phyloP scores from a whole-genome alignment of 2,329 filamentous ascomycete genomes.

The Lasiodiplodia sp. region DNA sequence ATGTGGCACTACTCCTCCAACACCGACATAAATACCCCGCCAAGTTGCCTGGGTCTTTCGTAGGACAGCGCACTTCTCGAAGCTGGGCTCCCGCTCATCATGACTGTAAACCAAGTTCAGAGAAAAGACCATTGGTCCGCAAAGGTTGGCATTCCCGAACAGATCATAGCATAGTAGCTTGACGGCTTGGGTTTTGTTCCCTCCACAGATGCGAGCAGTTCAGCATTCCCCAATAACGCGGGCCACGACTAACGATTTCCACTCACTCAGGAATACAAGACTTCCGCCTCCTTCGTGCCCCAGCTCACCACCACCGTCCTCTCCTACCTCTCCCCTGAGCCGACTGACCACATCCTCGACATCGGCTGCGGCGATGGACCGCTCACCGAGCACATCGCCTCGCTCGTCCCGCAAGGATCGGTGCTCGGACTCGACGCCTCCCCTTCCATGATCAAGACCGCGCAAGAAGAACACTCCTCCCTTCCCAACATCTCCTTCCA shows the following conservation, averaged over 20 bases:
- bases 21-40: constrained; percentile 23
- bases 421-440: constrained; percentile 53
- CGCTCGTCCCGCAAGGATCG: constrained; percentile 43
- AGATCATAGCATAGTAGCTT: background rate
- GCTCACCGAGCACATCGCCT: constrained; percentile 50
- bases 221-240: background rate
- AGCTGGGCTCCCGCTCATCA: background rate
- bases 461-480: constrained; percentile 35
- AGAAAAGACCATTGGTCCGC: constrained; percentile 28
- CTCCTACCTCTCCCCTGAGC: constrained; percentile 45
- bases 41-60: background rate
- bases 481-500: constrained; percentile 38
- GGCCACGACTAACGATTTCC: background rate
- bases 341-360: constrained; percentile 49
- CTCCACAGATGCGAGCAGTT: background rate
- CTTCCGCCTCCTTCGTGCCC: constrained; percentile 51
- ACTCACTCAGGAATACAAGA: constrained; percentile 40
- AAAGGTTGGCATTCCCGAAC: background rate
- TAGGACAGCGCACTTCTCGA: background rate
- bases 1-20: constrained; percentile 2
- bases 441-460: constrained; percentile 49
- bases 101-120: background rate
- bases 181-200: background rate
- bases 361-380: constrained; percentile 51
- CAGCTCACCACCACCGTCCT: constrained; percentile 49